Base-by-base conservation (phyloP, 176 grass and related monocot species). In the Aechmea fasciata region DNA sequence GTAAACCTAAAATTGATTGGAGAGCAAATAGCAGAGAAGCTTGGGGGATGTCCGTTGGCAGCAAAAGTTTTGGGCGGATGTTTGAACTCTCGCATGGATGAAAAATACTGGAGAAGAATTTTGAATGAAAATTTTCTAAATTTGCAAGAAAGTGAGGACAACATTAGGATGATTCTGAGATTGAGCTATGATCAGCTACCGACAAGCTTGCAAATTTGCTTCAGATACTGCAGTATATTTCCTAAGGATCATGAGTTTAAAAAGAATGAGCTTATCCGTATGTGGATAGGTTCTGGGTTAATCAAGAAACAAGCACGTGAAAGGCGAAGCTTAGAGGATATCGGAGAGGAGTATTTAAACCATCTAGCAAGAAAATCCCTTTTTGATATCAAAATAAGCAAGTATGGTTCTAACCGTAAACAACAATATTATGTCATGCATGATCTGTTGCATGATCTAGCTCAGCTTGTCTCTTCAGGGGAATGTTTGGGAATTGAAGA, bases 361-460 rank as follows among this genome's bases (percentile, higher is more conserved):
- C 12, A 47, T 68, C 65, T 68, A 11, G 13, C 24, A 48, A 55
- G 47, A 22, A 78, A 78, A 50, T 78, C 75, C 1, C 57, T 78
- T 33, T 71, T 78, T 8, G 66, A 78, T 70, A 24, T 57, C 25
- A 69, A 47, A 48, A 20, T 41, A 41, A 41, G 0, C 25, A 26
- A 26, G 25, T 1, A 2, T 2, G 2, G 25, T 26, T 26, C 2
- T 6, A 5, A 3, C 33, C 3, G 6, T 41, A 7, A 6, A 41
- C 33, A n/a, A 1, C 12, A n/a, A n/a, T n/a, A 2, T 17, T 78
- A 55, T 64, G 51, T 70, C 26, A 71, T 78, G 66, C 75, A 78
- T 70, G 75, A 78, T 78, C 55, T 78, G 48, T 57, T 78, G 15
- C 75, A 78, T 71, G 67, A 78, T 49, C 52, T 78, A 55, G 67